A percentile compares a stretch with the other conserved stretches of the same genome.
phyloP scores from a whole-genome alignment of 2,329 filamentous ascomycete species.

The Aureobasidium melanogenum region DNA sequence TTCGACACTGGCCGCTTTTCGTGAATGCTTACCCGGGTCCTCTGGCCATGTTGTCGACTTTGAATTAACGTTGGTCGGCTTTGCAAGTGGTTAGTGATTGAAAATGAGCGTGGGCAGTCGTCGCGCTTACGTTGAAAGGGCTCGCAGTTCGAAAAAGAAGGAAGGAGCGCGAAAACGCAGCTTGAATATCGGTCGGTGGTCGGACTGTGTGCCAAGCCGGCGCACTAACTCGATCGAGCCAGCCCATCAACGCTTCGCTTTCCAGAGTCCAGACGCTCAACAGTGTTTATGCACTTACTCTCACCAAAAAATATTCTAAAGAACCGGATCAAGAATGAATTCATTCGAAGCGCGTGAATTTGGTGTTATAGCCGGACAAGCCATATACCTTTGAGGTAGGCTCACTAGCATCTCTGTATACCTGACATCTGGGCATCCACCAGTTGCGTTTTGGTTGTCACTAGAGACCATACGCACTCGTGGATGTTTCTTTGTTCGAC shows the following conservation, averaged over 20 bases:
- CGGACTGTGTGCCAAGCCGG: background rate
- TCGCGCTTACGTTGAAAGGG: slow-evolving; percentile 11
- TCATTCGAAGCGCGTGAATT: background rate
- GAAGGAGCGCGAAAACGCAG: background rate
- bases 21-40: slow-evolving; percentile 36
- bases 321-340: background rate
- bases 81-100: slow-evolving; percentile 4
- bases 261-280: background rate
- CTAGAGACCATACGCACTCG: background rate
- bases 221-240: background rate
- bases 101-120: slow-evolving; percentile 8
- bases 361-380: background rate
- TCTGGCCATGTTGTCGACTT: slow-evolving; percentile 51
- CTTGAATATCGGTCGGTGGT: background rate
- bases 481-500: background rate
- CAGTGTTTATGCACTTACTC: background rate
- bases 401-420: background rate
- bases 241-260: background rate
- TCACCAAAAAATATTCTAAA: background rate
- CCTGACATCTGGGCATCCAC: background rate
- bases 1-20: slow-evolving; percentile 14
- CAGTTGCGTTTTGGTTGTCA: background rate
- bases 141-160: background rate
- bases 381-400: background rate
- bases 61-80: slow-evolving; percentile 11